phyloP scores from a whole-genome alignment of 1,139 yeast genomes.

The Lodderomyces margitis region DNA sequence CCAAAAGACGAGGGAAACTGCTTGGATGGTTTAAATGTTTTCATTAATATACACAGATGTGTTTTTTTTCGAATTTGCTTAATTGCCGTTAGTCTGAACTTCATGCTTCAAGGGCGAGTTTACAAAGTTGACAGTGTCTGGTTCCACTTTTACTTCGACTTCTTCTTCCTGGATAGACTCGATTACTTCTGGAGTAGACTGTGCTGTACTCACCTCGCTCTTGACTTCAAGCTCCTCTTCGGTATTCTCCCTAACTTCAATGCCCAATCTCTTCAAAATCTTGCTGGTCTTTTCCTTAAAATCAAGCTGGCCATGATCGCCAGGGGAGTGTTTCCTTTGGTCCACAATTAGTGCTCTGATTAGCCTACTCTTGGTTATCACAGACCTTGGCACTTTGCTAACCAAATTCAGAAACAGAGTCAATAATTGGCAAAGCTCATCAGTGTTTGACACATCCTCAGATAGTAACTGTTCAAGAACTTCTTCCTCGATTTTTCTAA shows the following conservation, averaged over 20 bases:
- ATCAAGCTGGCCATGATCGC: slow-evolving; percentile 10
- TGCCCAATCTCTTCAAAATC: slow-evolving; percentile 23
- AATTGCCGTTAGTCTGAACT: neutral
- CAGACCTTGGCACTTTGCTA: slow-evolving; percentile 25
- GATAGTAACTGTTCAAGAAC: slow-evolving; percentile 20
- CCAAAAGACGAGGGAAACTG: too few relatives aligned
- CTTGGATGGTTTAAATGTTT: too few relatives aligned
- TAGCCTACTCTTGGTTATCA: slow-evolving; percentile 31
- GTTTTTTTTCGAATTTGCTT: neutral
- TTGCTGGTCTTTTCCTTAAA: slow-evolving; percentile 22
- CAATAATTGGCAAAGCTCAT: slow-evolving; percentile 11
- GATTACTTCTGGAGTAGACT: slow-evolving; percentile 3
- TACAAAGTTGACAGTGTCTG: neutral
- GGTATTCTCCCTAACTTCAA: slow-evolving; percentile 19
- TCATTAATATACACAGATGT: too few relatives aligned
- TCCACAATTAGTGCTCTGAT: slow-evolving; percentile 33
- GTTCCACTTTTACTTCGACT: neutral
- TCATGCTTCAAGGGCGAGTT: slow-evolving; percentile 6
- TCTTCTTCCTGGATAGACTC: slow-evolving; percentile 2
- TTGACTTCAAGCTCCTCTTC: slow-evolving; percentile 14
- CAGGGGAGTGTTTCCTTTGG: slow-evolving; percentile 21
- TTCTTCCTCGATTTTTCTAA: slow-evolving; percentile 21
- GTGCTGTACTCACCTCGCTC: neutral
- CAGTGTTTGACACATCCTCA: slow-evolving; percentile 14
- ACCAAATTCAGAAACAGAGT: slow-evolving; percentile 22